Percentiles rank a stretch among this genome's conserved stretches.
phyloP scores from a whole-genome alignment of 2,329 filamentous ascomycete genomes.

The Sporothrix curviconia region DNA sequence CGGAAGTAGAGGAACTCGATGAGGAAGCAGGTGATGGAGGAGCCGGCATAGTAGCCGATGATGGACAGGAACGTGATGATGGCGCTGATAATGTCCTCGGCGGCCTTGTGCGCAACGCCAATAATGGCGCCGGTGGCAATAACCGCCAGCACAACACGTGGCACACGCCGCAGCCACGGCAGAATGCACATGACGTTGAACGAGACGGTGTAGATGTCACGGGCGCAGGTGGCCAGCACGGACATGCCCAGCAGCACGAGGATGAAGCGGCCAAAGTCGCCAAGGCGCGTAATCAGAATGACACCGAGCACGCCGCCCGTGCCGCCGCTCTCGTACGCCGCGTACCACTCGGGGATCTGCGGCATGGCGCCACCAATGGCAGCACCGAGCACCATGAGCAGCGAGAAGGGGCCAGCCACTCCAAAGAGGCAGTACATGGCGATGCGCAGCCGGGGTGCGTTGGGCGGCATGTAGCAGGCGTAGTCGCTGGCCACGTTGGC shows the following conservation, averaged over 20 bases:
- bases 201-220: conserved; percentile 55
- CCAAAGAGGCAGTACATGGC: conserved; percentile 53
- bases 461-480: conserved; percentile 52
- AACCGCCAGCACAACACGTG: conserved; percentile 34
- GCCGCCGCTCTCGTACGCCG: conserved; percentile 43
- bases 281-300: conserved; percentile 52
- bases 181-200: conserved; percentile 49
- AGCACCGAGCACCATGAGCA: conserved; percentile 56
- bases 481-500: conserved; percentile 53
- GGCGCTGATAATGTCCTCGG: conserved; percentile 33
- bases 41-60: conserved; percentile 38
- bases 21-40: conserved; percentile 22
- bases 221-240: conserved; percentile 52
- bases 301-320: conserved; percentile 53
- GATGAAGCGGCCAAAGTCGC: conserved; percentile 54
- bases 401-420: conserved; percentile 46
- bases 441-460: conserved; percentile 25
- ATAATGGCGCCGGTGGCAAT: conserved; percentile 35
- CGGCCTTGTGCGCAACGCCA: conserved; percentile 33
- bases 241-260: conserved; percentile 52
- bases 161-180: conserved; percentile 32
- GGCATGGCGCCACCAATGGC: conserved; percentile 55
- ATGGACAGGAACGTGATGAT: conserved; percentile 39
- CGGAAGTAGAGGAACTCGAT: conserved; percentile 22
- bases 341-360: conserved; percentile 45